These are phyloP conservation scores for Ophiocordyceps sinensis DNA, from an alignment of 2,329 filamentous ascomycete species.

Conservation along the genomic window DNA sequence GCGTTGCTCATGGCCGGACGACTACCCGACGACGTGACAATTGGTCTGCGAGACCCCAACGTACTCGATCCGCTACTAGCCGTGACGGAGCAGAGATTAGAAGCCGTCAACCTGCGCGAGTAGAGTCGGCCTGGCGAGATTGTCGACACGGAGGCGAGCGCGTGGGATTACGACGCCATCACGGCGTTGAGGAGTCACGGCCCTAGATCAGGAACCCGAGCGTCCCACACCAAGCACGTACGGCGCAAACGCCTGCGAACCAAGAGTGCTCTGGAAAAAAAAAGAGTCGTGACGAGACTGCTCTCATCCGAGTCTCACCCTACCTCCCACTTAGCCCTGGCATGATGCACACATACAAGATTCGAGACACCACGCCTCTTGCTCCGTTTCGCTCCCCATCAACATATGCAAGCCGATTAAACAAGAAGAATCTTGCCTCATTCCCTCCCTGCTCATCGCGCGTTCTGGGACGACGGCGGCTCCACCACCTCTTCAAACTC, in stretches of 20 bases:
- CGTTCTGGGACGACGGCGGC: conserved; percentile 37
- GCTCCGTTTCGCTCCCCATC: conserved; percentile 1
- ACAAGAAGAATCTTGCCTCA: not conserved
- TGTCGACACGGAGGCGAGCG: not conserved
- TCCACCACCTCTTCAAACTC: conserved; percentile 50
- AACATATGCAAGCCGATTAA: not conserved
- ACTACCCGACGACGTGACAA: conserved; percentile 57
- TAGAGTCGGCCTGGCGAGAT: not conserved
- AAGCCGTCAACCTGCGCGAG: conserved; percentile 22
- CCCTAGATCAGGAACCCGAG: not conserved
- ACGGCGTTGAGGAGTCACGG: conserved; percentile 1
- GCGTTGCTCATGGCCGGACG: conserved; percentile 33
- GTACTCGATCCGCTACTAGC: conserved; percentile 55
- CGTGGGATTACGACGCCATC: not conserved
- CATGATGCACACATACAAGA: not conserved
- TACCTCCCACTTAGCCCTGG: not conserved
- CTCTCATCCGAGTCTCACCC: not conserved
- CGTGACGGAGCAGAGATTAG: conserved; percentile 52
- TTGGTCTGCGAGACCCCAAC: conserved; percentile 68
- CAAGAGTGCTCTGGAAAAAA: not conserved
- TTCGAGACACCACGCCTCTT: not conserved
- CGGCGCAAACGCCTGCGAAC: not conserved
- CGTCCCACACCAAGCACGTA: not conserved
- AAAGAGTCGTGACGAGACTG: not conserved
- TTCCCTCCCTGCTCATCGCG: conserved; percentile 20